Evolutionary conservation across 2,329 filamentous ascomycete genomes (phyloP).

Genomic region (Passalora sequoiae): DNA sequence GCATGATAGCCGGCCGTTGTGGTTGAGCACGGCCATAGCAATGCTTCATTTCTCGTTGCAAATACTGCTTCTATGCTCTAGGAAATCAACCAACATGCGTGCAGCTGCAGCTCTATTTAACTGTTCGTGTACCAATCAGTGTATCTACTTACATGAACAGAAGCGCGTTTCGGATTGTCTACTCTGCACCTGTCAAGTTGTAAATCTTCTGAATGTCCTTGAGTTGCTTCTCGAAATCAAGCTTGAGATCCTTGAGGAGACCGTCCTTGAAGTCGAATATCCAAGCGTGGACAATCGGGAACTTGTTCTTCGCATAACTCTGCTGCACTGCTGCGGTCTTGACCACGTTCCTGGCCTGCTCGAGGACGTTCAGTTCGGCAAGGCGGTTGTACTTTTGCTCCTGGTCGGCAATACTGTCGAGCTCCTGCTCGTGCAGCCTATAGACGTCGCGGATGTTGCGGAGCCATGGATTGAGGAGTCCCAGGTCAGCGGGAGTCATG

Average conservation of each 20-base stretch:
- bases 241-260: conserved; percentile 12
- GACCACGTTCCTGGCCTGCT: conserved; percentile 15
- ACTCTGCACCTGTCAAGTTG: conserved; percentile 11
- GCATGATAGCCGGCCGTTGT: too few species aligned
- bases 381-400: conserved; percentile 13
- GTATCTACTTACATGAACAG: too few species aligned
- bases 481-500: conserved; percentile 51
- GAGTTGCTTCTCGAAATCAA: conserved; percentile 13
- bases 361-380: conserved; percentile 13
- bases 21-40: too few species aligned
- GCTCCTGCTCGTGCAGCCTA: conserved; percentile 11
- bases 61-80: too few species aligned
- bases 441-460: conserved; percentile 44
- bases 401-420: conserved; percentile 10
- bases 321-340: conserved; percentile 16
- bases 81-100: too few species aligned
- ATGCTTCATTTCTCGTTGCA: too few species aligned
- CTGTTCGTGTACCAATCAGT: too few species aligned
- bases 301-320: conserved; percentile 14
- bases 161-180: too few species aligned
- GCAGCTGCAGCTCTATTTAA: too few species aligned
- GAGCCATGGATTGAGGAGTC: conserved; percentile 56
- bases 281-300: conserved; percentile 13
- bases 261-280: conserved; percentile 16
- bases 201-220: conserved; percentile 16